Conservation (phyloP, 176 grass and related monocot species). For the Bromus sterilis region DNA sequence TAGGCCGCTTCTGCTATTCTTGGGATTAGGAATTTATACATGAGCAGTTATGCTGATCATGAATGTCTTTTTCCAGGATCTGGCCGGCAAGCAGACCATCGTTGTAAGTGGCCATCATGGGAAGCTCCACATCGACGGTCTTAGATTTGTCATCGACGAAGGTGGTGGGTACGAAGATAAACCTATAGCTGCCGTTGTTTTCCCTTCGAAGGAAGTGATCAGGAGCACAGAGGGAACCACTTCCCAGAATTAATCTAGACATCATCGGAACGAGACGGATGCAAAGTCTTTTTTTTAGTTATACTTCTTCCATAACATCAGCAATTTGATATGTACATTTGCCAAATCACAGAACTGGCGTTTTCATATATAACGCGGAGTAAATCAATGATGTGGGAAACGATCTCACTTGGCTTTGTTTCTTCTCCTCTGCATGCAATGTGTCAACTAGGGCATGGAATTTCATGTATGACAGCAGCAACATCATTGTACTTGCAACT, state of each 20-base stretch:
- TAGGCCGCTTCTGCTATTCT: not conserved
- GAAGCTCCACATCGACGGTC: slow-evolving; percentile 67
- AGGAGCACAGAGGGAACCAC: slow-evolving; percentile 19
- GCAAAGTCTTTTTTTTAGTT: not conserved
- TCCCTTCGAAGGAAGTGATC: slow-evolving; percentile 63
- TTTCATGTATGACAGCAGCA: not conserved
- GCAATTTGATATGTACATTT: not conserved
- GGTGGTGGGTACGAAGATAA: slow-evolving; percentile 51
- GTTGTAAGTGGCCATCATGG: slow-evolving; percentile 84
- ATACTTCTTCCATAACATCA: not conserved
- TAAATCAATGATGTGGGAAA: not conserved
- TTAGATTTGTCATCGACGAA: slow-evolving; percentile 79
- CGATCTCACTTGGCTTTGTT: not conserved
- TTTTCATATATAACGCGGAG: not conserved
- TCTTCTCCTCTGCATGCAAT: not conserved
- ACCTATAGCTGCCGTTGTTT: slow-evolving; percentile 63
- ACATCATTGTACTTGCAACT: not conserved
- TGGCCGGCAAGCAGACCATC: slow-evolving; percentile 47
- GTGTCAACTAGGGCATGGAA: not conserved
- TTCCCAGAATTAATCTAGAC: not conserved
- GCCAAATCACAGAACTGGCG: not conserved
- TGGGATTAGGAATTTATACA: not conserved
- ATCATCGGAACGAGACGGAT: not conserved
- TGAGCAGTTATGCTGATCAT: not conserved
- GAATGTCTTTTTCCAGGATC: slow-evolving; percentile 38